Evolutionary conservation across 176 grass and related monocot genomes (phyloP).

Genomic region (Triticum urartu): DNA sequence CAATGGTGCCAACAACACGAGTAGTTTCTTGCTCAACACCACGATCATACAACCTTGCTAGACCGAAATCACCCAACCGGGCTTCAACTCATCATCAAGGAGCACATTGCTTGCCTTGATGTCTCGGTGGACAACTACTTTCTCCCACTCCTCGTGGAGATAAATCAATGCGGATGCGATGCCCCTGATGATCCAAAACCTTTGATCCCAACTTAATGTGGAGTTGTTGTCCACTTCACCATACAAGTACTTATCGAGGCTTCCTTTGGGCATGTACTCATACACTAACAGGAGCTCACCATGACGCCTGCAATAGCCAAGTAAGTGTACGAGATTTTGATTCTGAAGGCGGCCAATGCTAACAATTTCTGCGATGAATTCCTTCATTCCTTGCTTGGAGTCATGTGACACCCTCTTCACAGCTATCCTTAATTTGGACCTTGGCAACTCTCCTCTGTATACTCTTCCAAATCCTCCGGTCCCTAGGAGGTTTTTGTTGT

Average conservation of each 20-base stretch:
- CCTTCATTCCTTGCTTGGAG: background rate
- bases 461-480: constrained; percentile 30
- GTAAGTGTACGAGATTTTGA: background rate
- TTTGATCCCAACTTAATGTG: background rate
- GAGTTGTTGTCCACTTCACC: background rate
- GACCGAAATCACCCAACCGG: background rate
- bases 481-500: constrained; percentile 28
- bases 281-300: background rate
- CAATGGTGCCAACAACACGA: constrained; percentile 17
- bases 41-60: background rate
- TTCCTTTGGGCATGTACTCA: background rate
- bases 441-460: background rate
- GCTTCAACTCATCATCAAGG: background rate
- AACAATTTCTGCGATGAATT: background rate
- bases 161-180: background rate
- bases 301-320: background rate
- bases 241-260: background rate
- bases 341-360: background rate
- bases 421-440: background rate
- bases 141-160: constrained; percentile 16
- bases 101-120: constrained; percentile 6
- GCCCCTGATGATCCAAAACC: constrained; percentile 3
- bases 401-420: background rate
- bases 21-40: background rate
- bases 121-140: constrained; percentile 4